Evolutionary conservation across 225 moss, liverwort and hornwort genomes (phyloP).

Genomic region (Asterella californica): DNA sequence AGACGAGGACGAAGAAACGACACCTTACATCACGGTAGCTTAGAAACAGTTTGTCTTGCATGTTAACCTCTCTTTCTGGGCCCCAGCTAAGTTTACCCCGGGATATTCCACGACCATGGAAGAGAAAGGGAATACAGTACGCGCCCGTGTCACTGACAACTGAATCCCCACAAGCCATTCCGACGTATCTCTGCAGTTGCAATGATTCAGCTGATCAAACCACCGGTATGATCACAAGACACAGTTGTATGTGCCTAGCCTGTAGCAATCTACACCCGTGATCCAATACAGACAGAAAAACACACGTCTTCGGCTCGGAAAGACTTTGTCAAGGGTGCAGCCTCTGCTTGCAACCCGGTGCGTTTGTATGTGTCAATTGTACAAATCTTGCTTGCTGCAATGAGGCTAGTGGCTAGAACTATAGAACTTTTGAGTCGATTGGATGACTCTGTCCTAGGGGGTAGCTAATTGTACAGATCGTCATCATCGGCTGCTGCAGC

Average conservation of each 20-base stretch:
- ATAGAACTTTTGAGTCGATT: background rate
- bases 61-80: too few species aligned
- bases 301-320: conserved; percentile 5
- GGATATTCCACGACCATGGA: too few species aligned
- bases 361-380: conserved; percentile 23
- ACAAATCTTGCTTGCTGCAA: conserved; percentile 20
- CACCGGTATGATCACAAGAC: background rate
- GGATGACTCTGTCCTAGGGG: conserved; percentile 8
- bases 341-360: background rate
- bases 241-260: background rate
- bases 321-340: conserved; percentile 12
- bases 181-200: background rate
- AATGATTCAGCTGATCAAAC: background rate
- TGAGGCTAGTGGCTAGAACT: conserved; percentile 15
- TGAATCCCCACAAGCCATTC: background rate
- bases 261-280: background rate
- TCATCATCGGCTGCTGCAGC: conserved; percentile 73
- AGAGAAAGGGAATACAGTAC: too few species aligned
- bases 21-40: too few species aligned
- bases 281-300: background rate
- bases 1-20: too few species aligned
- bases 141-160: too few species aligned
- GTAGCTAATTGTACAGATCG: conserved; percentile 70
- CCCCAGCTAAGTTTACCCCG: too few species aligned
- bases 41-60: too few species aligned